Evolutionary conservation across 345 rosid species (phyloP), one percentile per base, ranked within the genome.

Genomic region (Clarkia xantiana): DNA sequence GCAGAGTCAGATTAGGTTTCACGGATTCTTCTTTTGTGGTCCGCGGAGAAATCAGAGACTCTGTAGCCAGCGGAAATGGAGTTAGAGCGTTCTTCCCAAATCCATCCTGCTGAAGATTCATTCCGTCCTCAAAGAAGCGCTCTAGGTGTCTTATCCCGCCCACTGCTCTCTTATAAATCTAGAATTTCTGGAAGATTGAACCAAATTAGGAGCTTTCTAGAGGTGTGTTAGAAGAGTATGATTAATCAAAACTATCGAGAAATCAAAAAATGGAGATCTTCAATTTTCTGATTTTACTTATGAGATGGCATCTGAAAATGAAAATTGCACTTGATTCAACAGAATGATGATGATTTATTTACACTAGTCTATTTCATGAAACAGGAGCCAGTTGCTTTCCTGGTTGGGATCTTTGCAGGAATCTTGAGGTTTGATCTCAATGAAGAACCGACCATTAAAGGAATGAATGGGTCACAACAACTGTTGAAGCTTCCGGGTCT

Each of bases 401-500:
- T 73, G 67, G 84, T 81, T 8, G 88, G 88, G 41, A 56, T 80
- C 56, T 80, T 80, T 67, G 84, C 84, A 0, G 83, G 87, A 54
- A 57, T 80, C 55, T 56, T 77, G 57, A 72, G 79, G 72, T 83
- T 77, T 44, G 79, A 80, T 68, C 58, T 80, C 60, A 68, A 77
- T 15, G 88, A 80, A 54, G 88, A 80, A 44, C 88, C 88, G 77
- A 44, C 88, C 88, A 13, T 68, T 80, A 10, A 80, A 72, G 36
- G 36, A 29, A 2, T 60, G 83, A 80, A 62, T 80, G 88, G 88
- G 75, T 80, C 36, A 40, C 71, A 1, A 74, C 77, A 56, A 72
- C 88, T 0, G 81, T 67, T 11, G 84, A 80, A 62, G 74, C 81
- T 0, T 61, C 83, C 22, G 79, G 72, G 18, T 56, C 75, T 23